A percentile compares a stretch with the other conserved stretches of the same genome.
Evolutionary conservation across 179 eudicot genomes (phyloP).

Genomic region (Vitellaria paradoxa): DNA sequence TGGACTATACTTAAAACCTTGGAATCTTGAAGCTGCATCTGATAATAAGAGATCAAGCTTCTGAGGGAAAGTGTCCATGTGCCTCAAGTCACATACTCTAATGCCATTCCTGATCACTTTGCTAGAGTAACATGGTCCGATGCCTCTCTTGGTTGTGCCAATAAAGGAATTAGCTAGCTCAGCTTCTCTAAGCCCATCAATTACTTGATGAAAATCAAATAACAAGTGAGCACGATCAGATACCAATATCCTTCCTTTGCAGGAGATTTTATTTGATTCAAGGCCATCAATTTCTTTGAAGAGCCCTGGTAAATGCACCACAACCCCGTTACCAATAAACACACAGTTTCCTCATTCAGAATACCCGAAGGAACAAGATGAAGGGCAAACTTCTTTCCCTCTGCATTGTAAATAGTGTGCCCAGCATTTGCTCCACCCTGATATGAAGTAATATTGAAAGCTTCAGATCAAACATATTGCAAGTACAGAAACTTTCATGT

Average conservation of each 20-base stretch:
- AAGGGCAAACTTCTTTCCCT: constrained; percentile 97
- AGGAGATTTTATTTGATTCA: constrained; percentile 85
- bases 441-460: constrained; percentile 5
- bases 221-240: constrained; percentile 96
- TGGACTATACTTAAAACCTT: constrained; percentile 61
- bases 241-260: constrained; percentile 81
- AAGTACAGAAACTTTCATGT: not conserved
- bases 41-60: constrained; percentile 75
- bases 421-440: constrained; percentile 99
- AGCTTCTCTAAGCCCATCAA: constrained; percentile 93
- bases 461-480: not conserved
- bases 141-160: constrained; percentile 95
- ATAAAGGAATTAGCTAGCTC: constrained; percentile 93
- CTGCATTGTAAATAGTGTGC: constrained; percentile 94
- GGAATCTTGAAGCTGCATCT: constrained; percentile 84
- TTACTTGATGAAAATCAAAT: constrained; percentile 86
- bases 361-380: constrained; percentile 98
- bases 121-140: constrained; percentile 94
- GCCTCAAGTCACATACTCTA: constrained; percentile 85
- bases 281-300: constrained; percentile 89
- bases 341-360: constrained; percentile 79
- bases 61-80: constrained; percentile 90
- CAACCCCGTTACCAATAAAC: constrained; percentile 97
- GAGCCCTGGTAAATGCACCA: constrained; percentile 86
- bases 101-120: constrained; percentile 93